phyloP scores from a whole-genome alignment of 1,284 basidiomycete genomes.

The Ceratorhiza oryzae-sativae region DNA sequence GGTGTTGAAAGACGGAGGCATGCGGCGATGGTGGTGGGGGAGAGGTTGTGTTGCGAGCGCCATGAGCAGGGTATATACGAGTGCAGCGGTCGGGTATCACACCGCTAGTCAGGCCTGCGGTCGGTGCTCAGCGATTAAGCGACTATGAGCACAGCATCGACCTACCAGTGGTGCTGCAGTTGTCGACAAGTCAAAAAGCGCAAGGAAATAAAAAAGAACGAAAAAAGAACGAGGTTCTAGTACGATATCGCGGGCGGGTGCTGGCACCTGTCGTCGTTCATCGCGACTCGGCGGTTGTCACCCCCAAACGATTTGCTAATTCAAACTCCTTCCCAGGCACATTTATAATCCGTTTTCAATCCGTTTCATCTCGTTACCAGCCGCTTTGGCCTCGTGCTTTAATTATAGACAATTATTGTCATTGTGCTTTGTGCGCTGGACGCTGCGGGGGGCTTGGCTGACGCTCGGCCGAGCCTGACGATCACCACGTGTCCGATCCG shows the following conservation, averaged over 20 bases:
- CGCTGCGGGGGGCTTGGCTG: background rate
- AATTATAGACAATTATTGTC: background rate
- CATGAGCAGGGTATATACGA: background rate
- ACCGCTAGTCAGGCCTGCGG: too few species aligned
- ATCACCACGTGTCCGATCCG: conserved; percentile 19
- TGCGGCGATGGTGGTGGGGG: background rate
- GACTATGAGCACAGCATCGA: conserved; percentile 1
- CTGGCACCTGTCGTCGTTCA: conserved; percentile 24
- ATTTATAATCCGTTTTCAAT: too few species aligned
- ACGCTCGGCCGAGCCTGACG: background rate
- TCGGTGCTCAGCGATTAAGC: too few species aligned
- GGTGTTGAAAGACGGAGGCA: background rate
- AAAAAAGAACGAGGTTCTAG: background rate
- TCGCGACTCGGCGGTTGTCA: conserved; percentile 5
- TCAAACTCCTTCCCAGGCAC: background rate
- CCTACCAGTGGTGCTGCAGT: background rate
- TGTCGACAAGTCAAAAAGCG: background rate
- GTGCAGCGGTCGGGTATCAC: conserved; percentile 5
- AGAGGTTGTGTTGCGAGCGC: background rate
- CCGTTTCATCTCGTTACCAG: too few species aligned
- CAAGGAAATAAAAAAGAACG: background rate
- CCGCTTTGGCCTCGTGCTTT: background rate
- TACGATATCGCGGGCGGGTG: background rate
- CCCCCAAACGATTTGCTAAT: background rate
- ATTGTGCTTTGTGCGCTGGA: background rate